A percentile compares a stretch with the other conserved stretches of the same genome.
Evolutionary conservation across 306 rosid genomes (phyloP).

Genomic region (Quercus dentata): DNA sequence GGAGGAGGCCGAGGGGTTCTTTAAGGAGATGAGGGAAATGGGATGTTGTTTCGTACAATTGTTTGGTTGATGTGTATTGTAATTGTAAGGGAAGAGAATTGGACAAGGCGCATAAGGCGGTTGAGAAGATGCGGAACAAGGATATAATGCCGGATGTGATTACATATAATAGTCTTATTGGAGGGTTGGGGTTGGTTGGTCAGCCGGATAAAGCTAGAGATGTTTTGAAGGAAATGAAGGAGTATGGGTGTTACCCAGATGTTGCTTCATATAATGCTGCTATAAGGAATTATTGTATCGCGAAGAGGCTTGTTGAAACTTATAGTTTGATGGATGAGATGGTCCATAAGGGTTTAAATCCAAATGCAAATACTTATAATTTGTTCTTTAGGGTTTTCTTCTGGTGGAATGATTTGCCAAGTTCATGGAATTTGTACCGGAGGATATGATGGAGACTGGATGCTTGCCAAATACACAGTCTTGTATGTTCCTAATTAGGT

Average conservation of each 20-base stretch:
- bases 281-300: slow-evolving; percentile 81
- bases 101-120: slow-evolving; percentile 65
- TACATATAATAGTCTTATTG: slow-evolving; percentile 67
- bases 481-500: slow-evolving; percentile 80
- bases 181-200: slow-evolving; percentile 85
- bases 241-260: slow-evolving; percentile 79
- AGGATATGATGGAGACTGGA: slow-evolving; percentile 69
- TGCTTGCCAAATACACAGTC: slow-evolving; percentile 83
- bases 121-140: slow-evolving; percentile 58
- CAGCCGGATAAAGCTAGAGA: slow-evolving; percentile 78
- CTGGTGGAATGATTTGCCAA: slow-evolving; percentile 73
- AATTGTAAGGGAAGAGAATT: slow-evolving; percentile 71
- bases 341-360: slow-evolving; percentile 61
- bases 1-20: slow-evolving; percentile 83
- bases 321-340: slow-evolving; percentile 68
- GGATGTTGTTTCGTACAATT: slow-evolving; percentile 83
- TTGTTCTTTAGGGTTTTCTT: slow-evolving; percentile 70
- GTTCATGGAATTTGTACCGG: slow-evolving; percentile 67
- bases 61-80: slow-evolving; percentile 79
- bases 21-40: slow-evolving; percentile 72
- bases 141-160: slow-evolving; percentile 68
- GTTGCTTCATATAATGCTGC: slow-evolving; percentile 80
- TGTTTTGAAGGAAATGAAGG: slow-evolving; percentile 87
- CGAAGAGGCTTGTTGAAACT: slow-evolving; percentile 82
- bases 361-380: slow-evolving; percentile 80